Conservation (phyloP, 495 filamentous ascomycete genomes). For the Hypoxylon fragiforme region DNA sequence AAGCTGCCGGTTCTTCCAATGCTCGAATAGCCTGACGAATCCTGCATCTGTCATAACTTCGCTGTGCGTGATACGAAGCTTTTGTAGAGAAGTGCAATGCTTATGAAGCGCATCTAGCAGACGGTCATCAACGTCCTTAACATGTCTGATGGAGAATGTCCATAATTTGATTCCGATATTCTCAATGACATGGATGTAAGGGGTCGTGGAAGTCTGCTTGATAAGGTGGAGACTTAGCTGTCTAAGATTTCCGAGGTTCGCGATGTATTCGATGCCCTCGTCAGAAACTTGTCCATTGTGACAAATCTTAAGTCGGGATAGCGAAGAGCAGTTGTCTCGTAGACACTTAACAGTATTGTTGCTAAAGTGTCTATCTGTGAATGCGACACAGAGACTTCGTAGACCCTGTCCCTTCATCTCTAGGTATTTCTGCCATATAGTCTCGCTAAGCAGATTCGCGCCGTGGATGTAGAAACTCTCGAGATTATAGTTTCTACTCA, state of each 20-base stretch:
- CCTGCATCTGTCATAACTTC: slow-evolving; percentile 71
- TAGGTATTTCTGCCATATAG: slow-evolving; percentile 70
- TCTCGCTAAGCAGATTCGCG: slow-evolving; percentile 75
- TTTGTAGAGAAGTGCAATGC: slow-evolving; percentile 66
- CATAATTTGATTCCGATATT: slow-evolving; percentile 61
- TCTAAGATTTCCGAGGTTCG: slow-evolving; percentile 59
- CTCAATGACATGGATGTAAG: slow-evolving; percentile 62
- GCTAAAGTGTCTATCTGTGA: slow-evolving; percentile 66
- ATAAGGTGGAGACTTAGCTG: slow-evolving; percentile 72
- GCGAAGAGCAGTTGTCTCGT: slow-evolving; percentile 58
- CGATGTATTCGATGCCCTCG: slow-evolving; percentile 55
- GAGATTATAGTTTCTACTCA: slow-evolving; percentile 66
- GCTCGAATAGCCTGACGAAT: slow-evolving; percentile 68
- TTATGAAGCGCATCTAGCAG: slow-evolving; percentile 67
- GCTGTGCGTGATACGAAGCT: slow-evolving; percentile 78
- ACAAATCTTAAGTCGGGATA: slow-evolving; percentile 72
- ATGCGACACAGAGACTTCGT: slow-evolving; percentile 69
- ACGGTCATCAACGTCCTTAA: slow-evolving; percentile 59
- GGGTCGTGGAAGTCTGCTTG: slow-evolving; percentile 55
- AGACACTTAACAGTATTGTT: slow-evolving; percentile 61
- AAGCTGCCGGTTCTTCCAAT: slow-evolving; percentile 74
- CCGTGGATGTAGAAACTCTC: slow-evolving; percentile 68
- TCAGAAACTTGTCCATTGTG: slow-evolving; percentile 56
- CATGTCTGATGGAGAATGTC: slow-evolving; percentile 72
- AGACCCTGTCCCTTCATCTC: slow-evolving; percentile 62